A percentile compares a stretch with the other conserved stretches of the same genome.
Conservation (phyloP, 2,329 filamentous ascomycete genomes). For the Tolypocladium ovalisporum region DNA sequence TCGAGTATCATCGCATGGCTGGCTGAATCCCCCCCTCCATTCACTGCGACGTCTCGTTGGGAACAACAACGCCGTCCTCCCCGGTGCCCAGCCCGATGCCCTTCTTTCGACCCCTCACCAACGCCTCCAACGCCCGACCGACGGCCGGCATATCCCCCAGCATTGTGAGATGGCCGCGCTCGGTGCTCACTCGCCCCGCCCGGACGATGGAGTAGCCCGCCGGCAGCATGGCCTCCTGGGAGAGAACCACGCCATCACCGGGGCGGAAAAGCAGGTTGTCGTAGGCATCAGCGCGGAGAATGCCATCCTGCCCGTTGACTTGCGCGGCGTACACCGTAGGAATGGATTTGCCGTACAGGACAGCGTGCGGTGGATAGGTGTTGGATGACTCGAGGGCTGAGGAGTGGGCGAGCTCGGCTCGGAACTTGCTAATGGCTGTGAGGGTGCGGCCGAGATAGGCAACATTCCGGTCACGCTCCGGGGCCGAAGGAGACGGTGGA, state of each 20-base stretch:
- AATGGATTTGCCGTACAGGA: conserved; percentile 78
- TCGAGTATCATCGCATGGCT: neutral
- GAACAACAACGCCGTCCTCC: neutral
- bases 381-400: conserved; percentile 53
- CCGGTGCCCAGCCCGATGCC: conserved; percentile 55
- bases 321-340: conserved; percentile 78
- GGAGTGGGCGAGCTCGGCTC: conserved; percentile 57
- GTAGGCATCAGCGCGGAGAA: conserved; percentile 67
- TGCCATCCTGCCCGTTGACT: conserved; percentile 61
- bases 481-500: conserved; percentile 6
- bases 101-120: conserved; percentile 55
- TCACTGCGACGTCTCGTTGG: neutral
- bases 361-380: conserved; percentile 66
- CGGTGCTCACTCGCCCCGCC: conserved; percentile 66
- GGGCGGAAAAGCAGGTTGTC: conserved; percentile 79
- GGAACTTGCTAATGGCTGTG: conserved; percentile 61
- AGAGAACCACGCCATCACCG: conserved; percentile 82
- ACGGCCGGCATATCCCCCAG: conserved; percentile 77
- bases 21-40: neutral
- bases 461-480: conserved; percentile 23
- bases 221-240: conserved; percentile 76
- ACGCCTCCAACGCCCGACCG: conserved; percentile 59
- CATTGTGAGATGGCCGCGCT: conserved; percentile 79
- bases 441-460: conserved; percentile 69
- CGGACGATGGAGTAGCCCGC: conserved; percentile 64